Conservation (phyloP, 495 filamentous ascomycete species). For the Lindgomyces ingoldianus region DNA sequence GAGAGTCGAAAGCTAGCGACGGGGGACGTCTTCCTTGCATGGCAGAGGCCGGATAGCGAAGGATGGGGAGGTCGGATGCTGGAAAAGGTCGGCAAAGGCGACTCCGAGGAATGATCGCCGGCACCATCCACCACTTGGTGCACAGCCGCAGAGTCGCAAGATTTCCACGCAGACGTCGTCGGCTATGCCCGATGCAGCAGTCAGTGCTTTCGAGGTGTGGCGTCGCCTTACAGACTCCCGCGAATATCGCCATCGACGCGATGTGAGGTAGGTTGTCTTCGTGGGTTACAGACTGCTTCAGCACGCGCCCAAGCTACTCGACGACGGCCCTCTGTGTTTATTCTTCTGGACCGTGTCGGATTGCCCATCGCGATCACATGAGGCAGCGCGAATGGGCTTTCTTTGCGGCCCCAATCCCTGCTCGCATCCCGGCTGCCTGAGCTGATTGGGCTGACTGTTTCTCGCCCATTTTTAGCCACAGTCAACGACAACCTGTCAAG, state of each 20-base stretch:
- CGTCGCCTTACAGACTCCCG: background rate
- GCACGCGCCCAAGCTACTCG: slow-evolving; percentile 32
- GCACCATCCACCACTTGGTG: background rate
- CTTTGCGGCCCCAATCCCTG: slow-evolving; percentile 27
- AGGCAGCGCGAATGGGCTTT: slow-evolving; percentile 10
- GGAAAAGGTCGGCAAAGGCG: slow-evolving; percentile 19
- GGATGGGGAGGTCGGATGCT: background rate
- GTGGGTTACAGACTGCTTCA: slow-evolving; percentile 20
- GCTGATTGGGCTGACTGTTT: slow-evolving; percentile 34
- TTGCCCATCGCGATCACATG: slow-evolving; percentile 27
- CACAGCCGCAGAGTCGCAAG: slow-evolving; percentile 20
- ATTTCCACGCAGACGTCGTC: background rate
- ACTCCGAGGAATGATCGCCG: background rate
- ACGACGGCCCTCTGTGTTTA: background rate
- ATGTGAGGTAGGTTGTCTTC: background rate
- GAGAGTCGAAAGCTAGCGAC: background rate
- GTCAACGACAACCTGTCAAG: slow-evolving; percentile 42
- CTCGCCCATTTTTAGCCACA: slow-evolving; percentile 37
- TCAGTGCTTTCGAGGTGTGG: background rate
- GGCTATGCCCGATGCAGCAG: background rate
- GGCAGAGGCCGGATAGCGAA: background rate
- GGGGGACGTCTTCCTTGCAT: background rate
- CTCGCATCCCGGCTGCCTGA: slow-evolving; percentile 21
- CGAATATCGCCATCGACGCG: slow-evolving; percentile 7
- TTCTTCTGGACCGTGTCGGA: slow-evolving; percentile 26